Evolutionary conservation across 2,329 filamentous ascomycete genomes (phyloP), one percentile per base, ranked within the genome.

Genomic region (Ramichloridium luteum): DNA sequence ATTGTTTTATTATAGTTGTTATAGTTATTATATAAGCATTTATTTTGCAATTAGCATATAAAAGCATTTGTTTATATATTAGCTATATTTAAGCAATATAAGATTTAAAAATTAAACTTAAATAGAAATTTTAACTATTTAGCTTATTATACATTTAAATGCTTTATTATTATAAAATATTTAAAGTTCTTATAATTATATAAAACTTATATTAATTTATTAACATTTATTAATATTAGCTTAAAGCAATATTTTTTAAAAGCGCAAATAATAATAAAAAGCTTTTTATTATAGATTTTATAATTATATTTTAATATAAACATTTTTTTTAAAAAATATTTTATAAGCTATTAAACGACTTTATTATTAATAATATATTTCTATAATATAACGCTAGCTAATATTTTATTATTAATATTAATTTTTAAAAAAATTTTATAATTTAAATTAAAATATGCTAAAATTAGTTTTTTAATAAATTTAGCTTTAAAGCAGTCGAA

Each of bases 321-420:
- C 20, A 26, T 32, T 25, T 32, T 32, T 16, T 17, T 32, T 18
- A 25, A 32, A 18, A 32, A n/a, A 22, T 20, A 30, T 4, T 11
- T 14, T n/a, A 30, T 20, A 5, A 13, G 28, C 6, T 22, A 9
- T 12, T 20, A 18, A 18, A 30, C 12, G 9, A 16, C 16, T 6
- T 20, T n/a, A n/a, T n/a, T n/a, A n/a, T n/a, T n/a, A n/a, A n/a
- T n/a, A 18, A 20, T 22, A 22, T 30, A 11, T 5, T 13, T 5
- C 16, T 30, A 22, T 4, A 14, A 30, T 5, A 30, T 16, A n/a
- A 30, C 28, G 20, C 13, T 15, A 13, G 16, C 16, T 20, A 22
- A 20, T 20, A 30, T 13, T 13, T 20, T 20, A 13, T 30, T 18
- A 4, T 5, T 12, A 20, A 14, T 13, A 13, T 30, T 13, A 10